phyloP scores from a whole-genome alignment of 139 green algal genomes.

The Tetraselmis striata region DNA sequence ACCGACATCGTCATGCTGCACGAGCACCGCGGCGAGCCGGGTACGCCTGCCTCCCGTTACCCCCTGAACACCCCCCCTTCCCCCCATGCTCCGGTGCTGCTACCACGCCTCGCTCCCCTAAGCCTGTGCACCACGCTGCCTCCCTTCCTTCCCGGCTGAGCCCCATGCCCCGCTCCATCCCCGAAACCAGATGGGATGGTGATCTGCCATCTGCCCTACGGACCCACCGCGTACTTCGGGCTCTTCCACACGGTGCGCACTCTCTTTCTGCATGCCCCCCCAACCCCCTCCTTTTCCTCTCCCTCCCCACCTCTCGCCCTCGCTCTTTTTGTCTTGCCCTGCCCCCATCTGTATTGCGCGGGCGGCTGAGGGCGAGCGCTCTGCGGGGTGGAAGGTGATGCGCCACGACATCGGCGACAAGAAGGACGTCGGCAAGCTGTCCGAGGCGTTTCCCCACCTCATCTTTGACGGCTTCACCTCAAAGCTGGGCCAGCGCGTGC shows the following conservation, averaged over 20 bases:
- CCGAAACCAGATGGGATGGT: constrained; percentile 90
- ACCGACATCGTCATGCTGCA: constrained; percentile 96
- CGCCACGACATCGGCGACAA: constrained; percentile 95
- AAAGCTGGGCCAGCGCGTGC: constrained; percentile 71
- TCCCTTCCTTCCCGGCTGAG: no score
- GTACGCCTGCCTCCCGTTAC: constrained; percentile 13
- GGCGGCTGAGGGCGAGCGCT: no score
- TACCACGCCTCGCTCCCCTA: no score
- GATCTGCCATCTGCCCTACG: constrained; percentile 94
- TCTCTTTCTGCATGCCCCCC: neutral
- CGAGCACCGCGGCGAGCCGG: constrained; percentile 93
- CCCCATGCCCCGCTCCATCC: no score
- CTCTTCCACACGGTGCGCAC: constrained; percentile 75
- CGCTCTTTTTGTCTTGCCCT: no score
- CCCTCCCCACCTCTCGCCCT: no score
- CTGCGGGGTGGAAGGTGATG: no score
- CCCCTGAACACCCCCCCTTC: no score
- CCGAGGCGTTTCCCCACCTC: constrained; percentile 90
- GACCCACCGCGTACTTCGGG: constrained; percentile 97
- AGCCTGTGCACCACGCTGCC: neutral
- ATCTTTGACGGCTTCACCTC: constrained; percentile 88
- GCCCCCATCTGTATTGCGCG: no score
- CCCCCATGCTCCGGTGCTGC: no score
- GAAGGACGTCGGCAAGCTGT: constrained; percentile 85
- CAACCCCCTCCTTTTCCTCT: no score